Base-by-base conservation (phyloP, 495 filamentous ascomycete genomes). In the Antarctomyces pellizariae region DNA sequence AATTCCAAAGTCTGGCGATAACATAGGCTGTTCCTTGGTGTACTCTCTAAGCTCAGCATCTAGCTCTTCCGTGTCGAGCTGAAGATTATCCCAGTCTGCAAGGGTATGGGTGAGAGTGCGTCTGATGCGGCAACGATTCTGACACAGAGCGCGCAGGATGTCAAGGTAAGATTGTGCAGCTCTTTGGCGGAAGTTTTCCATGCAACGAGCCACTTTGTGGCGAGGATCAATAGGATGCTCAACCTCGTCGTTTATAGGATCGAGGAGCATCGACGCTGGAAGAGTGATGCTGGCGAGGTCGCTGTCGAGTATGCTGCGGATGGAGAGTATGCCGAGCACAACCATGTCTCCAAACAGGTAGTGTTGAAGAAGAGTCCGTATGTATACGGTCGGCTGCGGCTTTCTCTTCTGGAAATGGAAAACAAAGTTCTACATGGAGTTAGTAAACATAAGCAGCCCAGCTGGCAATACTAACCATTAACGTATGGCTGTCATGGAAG, bases 61-160 rank as follows among this genome's bases (percentile, higher is more conserved):
- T 12, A 83, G 55, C 33, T 75, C 64, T 40, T 80, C 74, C 8
- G 75, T 74, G 50, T 91, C 80, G 16, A 65, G 50, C 43, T 93
- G 77, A 8, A 99, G 50, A 36, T 63, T 64, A 36, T 95, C 84
- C 69, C 78, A 90, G 33, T 83, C 74, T 12, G 66, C 48, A 20
- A 89, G 64, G 5, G 64, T 63, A 43, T 93, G 86, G 33, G 68
- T 77, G 14, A 99, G 53, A 8, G 68, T 77, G 16, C 86, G 64
- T 9, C 86, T 71, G 19, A 89, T 62, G 6, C 86, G 71, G 41
- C 79, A 80, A 26, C 80, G 63, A 38, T 99, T 99, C 43, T 92
- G 69, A 44, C 80, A 91, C 8, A 84, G 58, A 14, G 71, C 67
- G 24, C 75, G 67, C 36, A 82, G 73, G 11, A 84, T 62, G 36